Conservation (phyloP, 352 stramenopile genomes). For the Globisporangium alternatum region DNA sequence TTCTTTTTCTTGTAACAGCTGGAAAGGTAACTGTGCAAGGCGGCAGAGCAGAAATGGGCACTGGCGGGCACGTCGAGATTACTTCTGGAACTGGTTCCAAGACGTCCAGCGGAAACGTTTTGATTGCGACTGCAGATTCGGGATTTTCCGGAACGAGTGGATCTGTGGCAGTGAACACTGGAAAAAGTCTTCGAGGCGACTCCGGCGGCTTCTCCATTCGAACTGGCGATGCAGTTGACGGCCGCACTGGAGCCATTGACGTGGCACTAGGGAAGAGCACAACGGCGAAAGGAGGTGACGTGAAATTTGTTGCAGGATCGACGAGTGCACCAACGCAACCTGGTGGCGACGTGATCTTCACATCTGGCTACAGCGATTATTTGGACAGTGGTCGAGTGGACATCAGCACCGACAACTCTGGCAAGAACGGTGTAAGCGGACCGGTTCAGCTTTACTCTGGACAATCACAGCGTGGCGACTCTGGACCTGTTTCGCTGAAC, state of each 20-base stretch:
- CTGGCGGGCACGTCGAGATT: conserved; percentile 50
- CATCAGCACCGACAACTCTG: conserved; percentile 73
- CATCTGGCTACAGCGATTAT: conserved; percentile 61
- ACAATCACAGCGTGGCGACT: conserved; percentile 47
- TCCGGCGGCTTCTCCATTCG: conserved; percentile 55
- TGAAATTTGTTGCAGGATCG: conserved; percentile 68
- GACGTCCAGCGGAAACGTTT: conserved; percentile 51
- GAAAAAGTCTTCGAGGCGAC: conserved; percentile 45
- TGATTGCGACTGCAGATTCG: conserved; percentile 65
- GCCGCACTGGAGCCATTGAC: conserved; percentile 39
- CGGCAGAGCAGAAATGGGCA: conserved; percentile 40
- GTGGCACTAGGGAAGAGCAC: conserved; percentile 59
- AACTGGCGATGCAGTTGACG: conserved; percentile 52
- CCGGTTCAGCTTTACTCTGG: conserved; percentile 65
- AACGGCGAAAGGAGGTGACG: conserved; percentile 55
- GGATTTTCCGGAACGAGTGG: conserved; percentile 67
- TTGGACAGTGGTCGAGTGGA: conserved; percentile 77
- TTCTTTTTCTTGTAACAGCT: conserved; percentile 19
- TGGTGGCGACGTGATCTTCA: conserved; percentile 79
- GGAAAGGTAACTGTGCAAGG: conserved; percentile 46
- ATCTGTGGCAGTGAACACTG: conserved; percentile 56
- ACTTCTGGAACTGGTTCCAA: conserved; percentile 37
- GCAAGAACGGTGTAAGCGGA: conserved; percentile 71
- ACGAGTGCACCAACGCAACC: conserved; percentile 32
- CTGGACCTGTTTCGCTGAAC: conserved; percentile 58